phyloP scores from a whole-genome alignment of 2,329 filamentous ascomycete genomes.

The Colletotrichum salicis region DNA sequence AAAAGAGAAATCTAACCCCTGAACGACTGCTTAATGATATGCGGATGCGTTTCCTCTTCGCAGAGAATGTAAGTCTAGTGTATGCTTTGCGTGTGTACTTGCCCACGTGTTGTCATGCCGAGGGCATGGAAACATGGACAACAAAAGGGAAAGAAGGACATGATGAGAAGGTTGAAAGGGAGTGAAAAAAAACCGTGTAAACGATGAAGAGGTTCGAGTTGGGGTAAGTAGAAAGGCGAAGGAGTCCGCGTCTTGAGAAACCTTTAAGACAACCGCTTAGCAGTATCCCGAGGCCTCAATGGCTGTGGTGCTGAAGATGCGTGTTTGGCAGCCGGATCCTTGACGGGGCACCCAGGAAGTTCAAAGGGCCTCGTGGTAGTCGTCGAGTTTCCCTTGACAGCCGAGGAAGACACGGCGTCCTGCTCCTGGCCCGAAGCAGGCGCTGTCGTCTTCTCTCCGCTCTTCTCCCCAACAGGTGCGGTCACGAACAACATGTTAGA shows the following conservation, averaged over 20 bases:
- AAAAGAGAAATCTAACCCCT: neutral
- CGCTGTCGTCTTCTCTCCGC: neutral
- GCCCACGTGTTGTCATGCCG: neutral
- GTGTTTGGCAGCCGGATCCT: neutral
- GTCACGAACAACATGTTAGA: neutral
- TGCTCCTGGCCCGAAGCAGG: neutral
- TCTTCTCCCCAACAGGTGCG: neutral
- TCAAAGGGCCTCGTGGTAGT: neutral
- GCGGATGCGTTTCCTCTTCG: neutral
- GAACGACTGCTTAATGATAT: neutral
- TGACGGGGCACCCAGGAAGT: neutral
- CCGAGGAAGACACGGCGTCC: neutral
- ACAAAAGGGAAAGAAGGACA: neutral
- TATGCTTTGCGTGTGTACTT: neutral
- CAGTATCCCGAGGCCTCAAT: neutral
- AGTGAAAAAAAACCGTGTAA: neutral
- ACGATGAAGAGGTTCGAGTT: neutral
- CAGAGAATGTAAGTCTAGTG: constrained; percentile 13
- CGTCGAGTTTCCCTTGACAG: too few relatives aligned
- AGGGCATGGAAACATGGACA: neutral
- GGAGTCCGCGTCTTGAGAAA: neutral
- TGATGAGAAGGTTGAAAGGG: neutral
- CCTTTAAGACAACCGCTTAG: neutral
- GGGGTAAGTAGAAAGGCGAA: neutral
- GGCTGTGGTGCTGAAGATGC: neutral